Evolutionary conservation across 495 filamentous ascomycete genomes (phyloP), one percentile per base, ranked within the genome.

Genomic region (Aspergillus conjunctus): DNA sequence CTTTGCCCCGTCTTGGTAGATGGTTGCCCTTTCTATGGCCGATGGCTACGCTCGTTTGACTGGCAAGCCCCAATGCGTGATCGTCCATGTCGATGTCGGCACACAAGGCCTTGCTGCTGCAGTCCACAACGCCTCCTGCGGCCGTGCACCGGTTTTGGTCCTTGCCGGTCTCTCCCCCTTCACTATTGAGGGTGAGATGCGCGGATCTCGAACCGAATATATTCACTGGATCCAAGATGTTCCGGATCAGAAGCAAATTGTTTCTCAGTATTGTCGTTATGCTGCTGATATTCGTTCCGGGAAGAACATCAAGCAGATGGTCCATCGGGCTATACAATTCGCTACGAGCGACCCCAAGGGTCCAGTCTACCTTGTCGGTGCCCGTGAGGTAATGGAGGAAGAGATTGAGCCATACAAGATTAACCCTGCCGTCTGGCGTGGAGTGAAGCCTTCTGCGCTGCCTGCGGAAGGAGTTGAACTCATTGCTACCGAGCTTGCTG

Each of bases 181-280:
- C 67, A 97, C 93, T 3, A 85, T 91, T 37, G 93, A 98, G 64
- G 93, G 93, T 5, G 93, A 97, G 75, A 84, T 92, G 79, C 82
- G 91, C 20, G 93, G 93, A 2, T 91, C 86, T 4, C 82, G 93
- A 44, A 96, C 92, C 0, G 93, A 97, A 74, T 97, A 93, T 70
- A 98, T 97, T 67, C 93, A 98, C 68, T 98, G 93, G 91, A 93
- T 97, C 43, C 93, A 98, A 68, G 91, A 98, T 75, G 91, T 97
- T 7, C 93, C 93, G 1, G 92, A 98, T 62, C 93, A 98, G 75
- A 92, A 91, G 70, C 87, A 89, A 71, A 97, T 98, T 60, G 80
- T 98, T 12, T 83, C 83, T 3, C 93, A 98, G 74, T 98, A 98
- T 71, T 97, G 93, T 70, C 85, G 93, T n/a, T 98, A 97, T 70